Percentiles rank a stretch among this genome's conserved stretches.
Evolutionary conservation across 2,329 filamentous ascomycete species (phyloP).

Genomic region (Dichotomopilus funicola): DNA sequence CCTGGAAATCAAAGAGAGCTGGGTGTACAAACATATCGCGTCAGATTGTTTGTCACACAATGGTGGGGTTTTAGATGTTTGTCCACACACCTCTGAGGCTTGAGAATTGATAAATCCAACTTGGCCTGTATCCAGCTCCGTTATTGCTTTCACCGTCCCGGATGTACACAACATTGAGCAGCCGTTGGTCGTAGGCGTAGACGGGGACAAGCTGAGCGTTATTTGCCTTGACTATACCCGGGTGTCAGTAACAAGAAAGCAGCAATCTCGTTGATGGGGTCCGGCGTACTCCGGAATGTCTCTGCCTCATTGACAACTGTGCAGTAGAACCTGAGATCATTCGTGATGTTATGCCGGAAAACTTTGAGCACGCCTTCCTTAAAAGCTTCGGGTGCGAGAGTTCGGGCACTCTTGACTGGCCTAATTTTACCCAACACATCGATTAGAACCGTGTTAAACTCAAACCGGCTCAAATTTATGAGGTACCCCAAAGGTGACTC

Average conservation of each 20-base stretch:
- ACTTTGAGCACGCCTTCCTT: slow-evolving; percentile 25
- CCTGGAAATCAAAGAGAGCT: slow-evolving; percentile 27
- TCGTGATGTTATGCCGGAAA: slow-evolving; percentile 25
- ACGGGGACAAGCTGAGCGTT: slow-evolving; percentile 27
- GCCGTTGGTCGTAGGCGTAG: slow-evolving; percentile 27
- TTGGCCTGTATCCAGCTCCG: slow-evolving; percentile 18
- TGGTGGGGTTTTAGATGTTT: not conserved
- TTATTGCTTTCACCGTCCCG: slow-evolving; percentile 25
- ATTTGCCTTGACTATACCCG: slow-evolving; percentile 22
- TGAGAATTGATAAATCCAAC: slow-evolving; percentile 26
- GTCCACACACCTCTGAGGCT: slow-evolving; percentile 13
- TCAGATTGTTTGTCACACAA: not conserved
- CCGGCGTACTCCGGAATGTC: slow-evolving; percentile 25
- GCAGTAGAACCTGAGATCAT: slow-evolving; percentile 26
- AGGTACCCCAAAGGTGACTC: not conserved
- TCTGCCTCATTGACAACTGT: slow-evolving; percentile 24
- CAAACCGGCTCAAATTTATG: no score
- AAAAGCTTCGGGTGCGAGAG: slow-evolving; percentile 19
- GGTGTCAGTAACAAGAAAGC: not conserved
- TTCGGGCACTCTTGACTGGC: slow-evolving; percentile 22
- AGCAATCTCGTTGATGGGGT: not conserved
- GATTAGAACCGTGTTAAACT: slow-evolving; percentile 2
- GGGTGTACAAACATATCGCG: no score
- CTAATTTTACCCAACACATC: slow-evolving; percentile 1
- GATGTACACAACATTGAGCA: slow-evolving; percentile 24